Base-by-base conservation (phyloP, 192 early-diverging fungal genomes). In the Phycomyces nitens region DNA sequence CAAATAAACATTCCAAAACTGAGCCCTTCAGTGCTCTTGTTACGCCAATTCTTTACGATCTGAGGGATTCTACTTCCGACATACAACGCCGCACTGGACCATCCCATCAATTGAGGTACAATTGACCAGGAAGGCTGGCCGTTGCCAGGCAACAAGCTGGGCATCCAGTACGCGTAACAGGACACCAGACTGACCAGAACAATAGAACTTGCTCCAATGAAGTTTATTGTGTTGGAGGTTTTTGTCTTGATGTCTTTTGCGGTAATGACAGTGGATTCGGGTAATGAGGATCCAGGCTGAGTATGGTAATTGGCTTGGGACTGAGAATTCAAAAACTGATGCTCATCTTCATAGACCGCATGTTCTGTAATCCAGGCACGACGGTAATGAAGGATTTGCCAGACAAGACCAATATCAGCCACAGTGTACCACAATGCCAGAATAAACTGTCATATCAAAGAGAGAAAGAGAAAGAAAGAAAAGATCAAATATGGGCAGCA, bases 1-100 rank as follows among this genome's bases (percentile, higher is more conserved):
- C 88, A 91, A 26, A 84, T 62, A 76, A 94, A 92, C 90, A 94
- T 92, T 50, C 78, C 80, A 1, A 86, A 59, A n/a, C 85, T 86
- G 53, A 94, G 79, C 1, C 92, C 92, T 65, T 91, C 90, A 9
- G 84, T 87, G 8, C 82, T 85, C 74, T 85, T 79, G 51, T 80
- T 76, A 22, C 80, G 70, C 72, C 79, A 84, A 77, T 94, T 94
- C 77, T 88, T 84, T 53, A 88, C 77, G 49, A 94, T 90, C 65
- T 94, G 92, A 1, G 92, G 92, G 34, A 92, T 71, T 53, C 91
- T 82, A 2, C 84, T 80, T 40, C 82, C 76, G 24, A 88, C 76
- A 60, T 91, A 94, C n/a, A 91, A 70, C 9, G 82, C 58, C 0
- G 89, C 90, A 57, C 87, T 88, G 15, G 77, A 69, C 80, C 88